Base-by-base conservation (phyloP, 1,284 basidiomycete genomes). In the Puccinia hordei region DNA sequence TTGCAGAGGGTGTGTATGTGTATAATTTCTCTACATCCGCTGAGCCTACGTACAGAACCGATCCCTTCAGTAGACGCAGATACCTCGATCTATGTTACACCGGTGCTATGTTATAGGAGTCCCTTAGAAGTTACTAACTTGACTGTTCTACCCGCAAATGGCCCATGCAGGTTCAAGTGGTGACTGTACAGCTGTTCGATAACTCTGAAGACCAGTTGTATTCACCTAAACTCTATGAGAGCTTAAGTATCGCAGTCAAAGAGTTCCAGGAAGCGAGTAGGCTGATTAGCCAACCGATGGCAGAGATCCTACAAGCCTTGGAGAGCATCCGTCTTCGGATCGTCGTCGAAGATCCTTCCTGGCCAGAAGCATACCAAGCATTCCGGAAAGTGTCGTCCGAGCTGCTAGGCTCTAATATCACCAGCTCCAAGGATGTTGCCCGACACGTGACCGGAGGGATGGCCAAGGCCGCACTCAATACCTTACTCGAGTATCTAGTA, bases 141-240 rank as follows among this genome's bases (percentile, higher is more conserved):
- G 61, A 41, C 19, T 41, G 19, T 38, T 5, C 10, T 13, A 41
- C 41, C 22, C 17, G 15, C 49, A 15, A 19, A n/a, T n/a, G 49
- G 15, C 22, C 49, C 1, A 69, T 69, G 3, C 66, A 72, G 49
- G 49, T 72, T 22, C 46, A 72, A 72, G 46, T 72, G 33, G 51
- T 72, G 30, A 72, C 55, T 9, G 22, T 72, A 1, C 30, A 72
- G 17, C 27, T 72, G 44, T 72, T 72, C 33, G 33, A 72, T 22
- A 55, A 72, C 51, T 55, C 53, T 72, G 69, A 72, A n/a, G 69
- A 72, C 27, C 69, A n/a, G 33, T 30, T 72, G 44, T 72, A 72
- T 55, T 72, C 69, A 22, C 69, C 69, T 22, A 51, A 35, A 30
- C 69, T 72, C 15, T 72, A 72, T 24, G 49, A 72, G 22, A 72